Conservation (phyloP, 306 rosid genomes). For the Gleditsia sinensis region DNA sequence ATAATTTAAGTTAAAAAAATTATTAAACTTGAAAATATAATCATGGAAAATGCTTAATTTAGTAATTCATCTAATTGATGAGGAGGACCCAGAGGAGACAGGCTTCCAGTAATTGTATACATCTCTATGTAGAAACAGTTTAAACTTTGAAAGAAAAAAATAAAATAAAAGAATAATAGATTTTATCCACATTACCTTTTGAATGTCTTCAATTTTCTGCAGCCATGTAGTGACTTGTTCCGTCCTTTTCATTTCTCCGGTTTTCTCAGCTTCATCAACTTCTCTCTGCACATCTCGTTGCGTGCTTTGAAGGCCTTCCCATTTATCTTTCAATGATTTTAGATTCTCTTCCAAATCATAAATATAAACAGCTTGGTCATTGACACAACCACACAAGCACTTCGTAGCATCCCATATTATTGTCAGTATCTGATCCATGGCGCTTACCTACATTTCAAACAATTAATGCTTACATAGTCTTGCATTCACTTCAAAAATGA, state of each 20-base stretch:
- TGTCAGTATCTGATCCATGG: slow-evolving; percentile 29
- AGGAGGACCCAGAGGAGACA: too few species aligned
- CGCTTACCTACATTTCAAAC: neutral
- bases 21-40: too few species aligned
- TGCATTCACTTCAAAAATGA: neutral
- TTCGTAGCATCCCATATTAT: neutral
- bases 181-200: neutral
- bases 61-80: too few species aligned
- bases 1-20: too few species aligned
- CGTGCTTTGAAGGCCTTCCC: neutral
- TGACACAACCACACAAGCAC: neutral
- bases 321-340: neutral
- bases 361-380: neutral
- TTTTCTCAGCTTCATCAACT: neutral
- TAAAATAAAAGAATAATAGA: too few species aligned
- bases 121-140: too few species aligned
- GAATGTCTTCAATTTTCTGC: neutral
- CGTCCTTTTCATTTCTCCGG: neutral
- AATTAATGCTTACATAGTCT: neutral
- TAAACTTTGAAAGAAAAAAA: too few species aligned
- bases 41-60: too few species aligned
- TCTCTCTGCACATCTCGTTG: neutral
- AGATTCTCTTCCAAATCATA: neutral
- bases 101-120: too few species aligned
- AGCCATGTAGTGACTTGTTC: neutral